Percentiles rank a stretch among this genome's conserved stretches.
Evolutionary conservation across 2,329 filamentous ascomycete genomes (phyloP).

Genomic region (Aspergillus sp.): DNA sequence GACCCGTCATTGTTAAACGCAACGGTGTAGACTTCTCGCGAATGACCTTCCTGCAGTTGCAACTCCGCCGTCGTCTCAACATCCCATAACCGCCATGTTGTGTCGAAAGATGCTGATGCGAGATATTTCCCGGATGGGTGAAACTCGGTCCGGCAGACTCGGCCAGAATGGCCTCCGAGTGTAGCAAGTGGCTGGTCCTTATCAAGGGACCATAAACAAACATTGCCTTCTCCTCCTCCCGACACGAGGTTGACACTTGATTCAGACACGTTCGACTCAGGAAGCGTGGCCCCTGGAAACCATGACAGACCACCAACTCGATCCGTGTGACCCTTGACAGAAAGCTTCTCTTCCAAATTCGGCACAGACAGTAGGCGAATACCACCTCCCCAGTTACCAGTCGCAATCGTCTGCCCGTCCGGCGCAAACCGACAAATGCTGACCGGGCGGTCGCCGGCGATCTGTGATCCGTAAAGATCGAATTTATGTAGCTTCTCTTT

Average conservation of each 20-base stretch:
- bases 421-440: constrained; percentile 91
- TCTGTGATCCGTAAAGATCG: constrained; percentile 91
- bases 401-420: constrained; percentile 77
- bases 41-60: constrained; percentile 89
- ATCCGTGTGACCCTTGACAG: constrained; percentile 79
- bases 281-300: constrained; percentile 78
- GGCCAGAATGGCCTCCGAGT: constrained; percentile 77
- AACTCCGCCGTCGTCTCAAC: constrained; percentile 81
- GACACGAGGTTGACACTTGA: constrained; percentile 82
- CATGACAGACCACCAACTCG: constrained; percentile 89
- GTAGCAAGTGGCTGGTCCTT: constrained; percentile 83
- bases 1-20: constrained; percentile 91
- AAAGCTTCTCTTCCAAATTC: constrained; percentile 72
- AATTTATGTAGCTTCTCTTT: constrained; percentile 81
- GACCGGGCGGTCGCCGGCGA: constrained; percentile 84
- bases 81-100: constrained; percentile 96
- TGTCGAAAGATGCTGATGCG: constrained; percentile 92
- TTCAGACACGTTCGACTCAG: constrained; percentile 68
- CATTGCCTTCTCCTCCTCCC: constrained; percentile 80
- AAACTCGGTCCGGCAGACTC: constrained; percentile 90
- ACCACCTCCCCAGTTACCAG: constrained; percentile 89
- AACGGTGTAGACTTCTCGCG: constrained; percentile 85
- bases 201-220: constrained; percentile 87
- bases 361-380: constrained; percentile 85
- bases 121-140: constrained; percentile 89